These are phyloP conservation scores for Leccinum truebloodii DNA, from an alignment of 768 basidiomycete genomes.

Conservation along the genomic window DNA sequence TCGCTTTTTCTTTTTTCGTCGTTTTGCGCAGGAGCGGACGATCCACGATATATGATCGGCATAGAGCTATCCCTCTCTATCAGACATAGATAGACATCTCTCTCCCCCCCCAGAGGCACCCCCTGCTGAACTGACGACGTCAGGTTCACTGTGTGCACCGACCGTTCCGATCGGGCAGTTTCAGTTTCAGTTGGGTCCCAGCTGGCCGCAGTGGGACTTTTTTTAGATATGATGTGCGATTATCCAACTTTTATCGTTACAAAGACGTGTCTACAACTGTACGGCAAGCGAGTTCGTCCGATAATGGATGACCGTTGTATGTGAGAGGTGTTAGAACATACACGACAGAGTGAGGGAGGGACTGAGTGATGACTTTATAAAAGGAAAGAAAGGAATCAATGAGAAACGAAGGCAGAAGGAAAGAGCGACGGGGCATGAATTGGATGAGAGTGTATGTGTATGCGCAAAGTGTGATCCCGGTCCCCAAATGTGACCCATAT, in stretches of 20 bases:
- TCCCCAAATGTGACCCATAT: conserved; percentile 17
- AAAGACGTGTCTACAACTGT: conserved; percentile 3
- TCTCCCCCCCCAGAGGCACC: not conserved
- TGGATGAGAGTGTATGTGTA: conserved; percentile 2
- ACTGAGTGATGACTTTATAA: conserved; percentile 1
- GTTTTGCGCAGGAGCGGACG: conserved; percentile 14
- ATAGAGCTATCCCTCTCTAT: conserved; percentile 17
- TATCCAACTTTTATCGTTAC: conserved; percentile 22
- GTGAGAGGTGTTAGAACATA: conserved; percentile 7
- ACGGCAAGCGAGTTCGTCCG: not conserved
- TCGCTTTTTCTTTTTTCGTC: not conserved
- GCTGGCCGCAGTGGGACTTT: not conserved
- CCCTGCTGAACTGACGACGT: not conserved
- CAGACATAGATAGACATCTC: conserved; percentile 10
- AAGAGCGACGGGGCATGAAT: conserved; percentile 14
- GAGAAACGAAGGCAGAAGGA: not conserved
- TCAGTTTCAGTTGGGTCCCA: not conserved
- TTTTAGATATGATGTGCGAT: conserved; percentile 12
- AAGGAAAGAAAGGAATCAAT: not conserved
- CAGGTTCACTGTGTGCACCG: not conserved
- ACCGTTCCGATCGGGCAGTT: not conserved
- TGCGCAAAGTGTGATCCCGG: conserved; percentile 9
- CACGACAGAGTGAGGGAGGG: conserved; percentile 2
- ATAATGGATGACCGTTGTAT: not conserved
- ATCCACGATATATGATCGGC: conserved; percentile 10